Base-by-base conservation (phyloP, 2,329 filamentous ascomycete species). In the Sclerotinia trifoliorum region DNA sequence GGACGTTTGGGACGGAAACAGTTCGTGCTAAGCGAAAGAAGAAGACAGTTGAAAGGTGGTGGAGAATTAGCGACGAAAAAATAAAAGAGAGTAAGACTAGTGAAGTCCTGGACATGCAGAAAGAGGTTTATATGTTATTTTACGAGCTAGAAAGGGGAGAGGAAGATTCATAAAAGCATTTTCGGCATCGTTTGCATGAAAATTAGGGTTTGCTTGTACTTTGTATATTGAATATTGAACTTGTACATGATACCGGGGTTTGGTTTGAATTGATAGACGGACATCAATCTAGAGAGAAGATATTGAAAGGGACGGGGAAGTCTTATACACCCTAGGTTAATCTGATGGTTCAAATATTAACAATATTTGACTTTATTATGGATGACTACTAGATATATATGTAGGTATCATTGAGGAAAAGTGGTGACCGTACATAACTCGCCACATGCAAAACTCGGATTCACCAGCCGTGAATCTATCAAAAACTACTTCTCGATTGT, bases 51-150 rank as follows among this genome's bases (percentile, higher is more conserved):
- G 90, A 96, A 76, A 88, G 90, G 52, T 99, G 95, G 95, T 99
- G 95, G 95, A 88, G 95, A 48, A 96, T 99, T 73, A 97, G 94
- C 72, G 95, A 99, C 78, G 95, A 99, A 73, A 97, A 96, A 80
- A 88, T 98, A 75, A 95, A 94, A 77, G 94, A 98, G 80, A 90
- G 93, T 73, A 97, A 94, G 82, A 98, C 94, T 7, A 87, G 85
- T 66, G 95, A 99, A 74, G 93, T 99, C 8, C 79, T 99, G 68
- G 88, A 88, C 10, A 97, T 97, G 93, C 93, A 97, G 80, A 90
- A 90, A 75, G 95, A 99, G 79, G 94, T 98, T 0, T 99, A 99
- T 78, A 81, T 99, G 77, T 80, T 99, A 64, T 99, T 99, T 79
- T 99, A 99, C 79, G 94, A 98, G 82, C 81, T 96, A 74, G 91